Evolutionary conservation across 345 rosid genomes (phyloP).

Genomic region (Citrus hindsii): DNA sequence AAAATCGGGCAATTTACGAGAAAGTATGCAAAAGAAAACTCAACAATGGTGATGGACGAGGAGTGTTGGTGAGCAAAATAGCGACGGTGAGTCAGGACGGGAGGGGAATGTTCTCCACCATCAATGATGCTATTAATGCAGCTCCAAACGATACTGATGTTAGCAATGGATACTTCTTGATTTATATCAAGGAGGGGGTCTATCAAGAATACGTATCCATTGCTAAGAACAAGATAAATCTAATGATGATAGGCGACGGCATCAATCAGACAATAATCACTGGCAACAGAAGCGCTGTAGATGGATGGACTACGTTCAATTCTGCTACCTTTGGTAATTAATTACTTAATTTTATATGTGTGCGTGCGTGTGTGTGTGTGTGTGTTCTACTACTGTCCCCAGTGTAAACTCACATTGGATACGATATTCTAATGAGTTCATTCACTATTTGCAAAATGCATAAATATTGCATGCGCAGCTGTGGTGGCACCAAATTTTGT

Average conservation of each 20-base stretch:
- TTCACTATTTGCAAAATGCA: too few relatives aligned
- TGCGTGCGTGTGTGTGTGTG: too few relatives aligned
- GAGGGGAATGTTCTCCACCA: slow-evolving; percentile 61
- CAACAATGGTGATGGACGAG: slow-evolving; percentile 19
- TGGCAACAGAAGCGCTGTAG: slow-evolving; percentile 74
- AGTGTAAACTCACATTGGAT: too few relatives aligned
- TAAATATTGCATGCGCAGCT: slow-evolving; percentile 31
- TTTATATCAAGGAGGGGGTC: slow-evolving; percentile 59
- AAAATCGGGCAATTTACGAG: slow-evolving; percentile 50
- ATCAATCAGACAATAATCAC: slow-evolving; percentile 77
- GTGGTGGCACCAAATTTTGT: slow-evolving; percentile 73
- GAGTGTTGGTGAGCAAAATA: slow-evolving; percentile 44
- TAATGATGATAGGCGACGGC: slow-evolving; percentile 90
- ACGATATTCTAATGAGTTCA: too few relatives aligned
- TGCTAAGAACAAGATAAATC: slow-evolving; percentile 58
- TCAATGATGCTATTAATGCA: slow-evolving; percentile 58
- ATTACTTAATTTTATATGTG: too few relatives aligned
- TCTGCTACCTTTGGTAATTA: slow-evolving; percentile 80
- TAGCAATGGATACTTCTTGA: slow-evolving; percentile 65
- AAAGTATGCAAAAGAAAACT: slow-evolving; percentile 49
- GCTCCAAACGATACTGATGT: slow-evolving; percentile 72
- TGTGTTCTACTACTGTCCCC: too few relatives aligned
- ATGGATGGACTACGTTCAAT: slow-evolving; percentile 90
- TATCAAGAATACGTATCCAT: slow-evolving; percentile 75
- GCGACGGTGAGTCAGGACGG: slow-evolving; percentile 74